Conservation (phyloP, 1,139 yeast genomes). For the Nakaseomyces delphensis region DNA sequence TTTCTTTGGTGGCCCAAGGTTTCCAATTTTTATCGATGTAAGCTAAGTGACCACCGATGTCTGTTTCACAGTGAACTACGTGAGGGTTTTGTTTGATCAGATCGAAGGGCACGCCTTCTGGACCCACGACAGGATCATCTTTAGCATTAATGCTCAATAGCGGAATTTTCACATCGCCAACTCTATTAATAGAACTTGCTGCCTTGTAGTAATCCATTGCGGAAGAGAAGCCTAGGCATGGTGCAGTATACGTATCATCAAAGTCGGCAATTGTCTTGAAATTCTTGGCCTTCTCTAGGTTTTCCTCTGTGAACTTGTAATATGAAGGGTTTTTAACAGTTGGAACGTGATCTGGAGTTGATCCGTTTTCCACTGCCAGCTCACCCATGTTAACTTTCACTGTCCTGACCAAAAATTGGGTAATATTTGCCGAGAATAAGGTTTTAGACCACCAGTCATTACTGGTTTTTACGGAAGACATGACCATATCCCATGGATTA, state of each 20-base stretch:
- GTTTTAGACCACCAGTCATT: conserved; percentile 50
- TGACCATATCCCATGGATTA: conserved; percentile 77
- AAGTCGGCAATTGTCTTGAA: conserved; percentile 44
- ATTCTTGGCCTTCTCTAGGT: conserved; percentile 33
- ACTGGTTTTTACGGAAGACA: conserved; percentile 45
- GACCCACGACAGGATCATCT: conserved; percentile 80
- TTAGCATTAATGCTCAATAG: conserved; percentile 56
- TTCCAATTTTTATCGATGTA: conserved; percentile 49
- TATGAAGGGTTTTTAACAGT: conserved; percentile 24
- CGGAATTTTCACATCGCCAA: conserved; percentile 55
- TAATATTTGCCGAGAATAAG: conserved; percentile 58
- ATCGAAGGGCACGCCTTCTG: conserved; percentile 50
- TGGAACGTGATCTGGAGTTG: conserved; percentile 32
- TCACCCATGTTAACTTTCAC: conserved; percentile 54
- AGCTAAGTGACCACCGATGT: conserved; percentile 81
- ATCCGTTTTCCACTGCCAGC: conserved; percentile 34
- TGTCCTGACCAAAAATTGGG: conserved; percentile 54
- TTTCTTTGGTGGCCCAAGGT: conserved; percentile 66
- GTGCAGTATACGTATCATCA: conserved; percentile 66
- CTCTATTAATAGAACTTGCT: conserved; percentile 55
- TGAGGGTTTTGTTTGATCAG: conserved; percentile 65
- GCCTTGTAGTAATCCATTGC: conserved; percentile 66
- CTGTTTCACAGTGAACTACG: conserved; percentile 55
- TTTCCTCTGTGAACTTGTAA: conserved; percentile 29
- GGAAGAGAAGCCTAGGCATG: conserved; percentile 59